Percentiles rank a stretch among this genome's conserved stretches.
phyloP scores from a whole-genome alignment of 2,329 filamentous ascomycete genomes.

The Microsporum audouinii region DNA sequence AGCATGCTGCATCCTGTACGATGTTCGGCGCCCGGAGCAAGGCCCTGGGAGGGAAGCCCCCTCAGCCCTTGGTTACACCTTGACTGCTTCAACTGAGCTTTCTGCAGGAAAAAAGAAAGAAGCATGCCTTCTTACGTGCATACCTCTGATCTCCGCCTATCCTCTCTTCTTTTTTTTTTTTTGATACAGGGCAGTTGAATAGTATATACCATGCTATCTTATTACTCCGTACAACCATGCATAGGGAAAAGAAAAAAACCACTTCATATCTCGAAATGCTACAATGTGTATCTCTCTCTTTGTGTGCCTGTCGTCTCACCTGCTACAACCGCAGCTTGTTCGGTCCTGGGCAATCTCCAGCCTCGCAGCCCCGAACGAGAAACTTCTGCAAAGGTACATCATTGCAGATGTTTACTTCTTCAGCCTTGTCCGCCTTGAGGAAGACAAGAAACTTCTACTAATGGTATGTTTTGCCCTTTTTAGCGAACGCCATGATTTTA shows the following conservation, averaged over 20 bases:
- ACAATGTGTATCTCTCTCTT: neutral
- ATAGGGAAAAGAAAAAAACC: neutral
- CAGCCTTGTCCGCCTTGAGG: constrained; percentile 2
- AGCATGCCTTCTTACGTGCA: neutral
- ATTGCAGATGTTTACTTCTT: neutral
- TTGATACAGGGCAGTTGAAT: neutral
- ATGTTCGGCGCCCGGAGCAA: neutral
- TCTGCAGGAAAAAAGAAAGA: neutral
- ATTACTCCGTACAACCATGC: neutral
- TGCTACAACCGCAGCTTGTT: neutral
- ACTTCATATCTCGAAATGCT: neutral
- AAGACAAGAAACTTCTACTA: neutral
- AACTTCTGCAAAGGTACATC: neutral
- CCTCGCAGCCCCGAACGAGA: neutral
- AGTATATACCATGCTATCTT: neutral
- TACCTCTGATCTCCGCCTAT: neutral
- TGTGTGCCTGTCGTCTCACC: constrained; percentile 1
- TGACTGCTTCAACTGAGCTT: neutral
- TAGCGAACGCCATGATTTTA: neutral
- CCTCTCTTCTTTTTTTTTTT: neutral
- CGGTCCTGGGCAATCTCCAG: neutral
- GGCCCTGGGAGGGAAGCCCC: neutral
- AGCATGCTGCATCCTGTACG: neutral
- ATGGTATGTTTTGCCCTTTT: neutral
- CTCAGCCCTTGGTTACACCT: neutral